Evolutionary conservation across 371 early-diverging fungal species (phyloP).

Genomic region (Dichotomocladium elegans): DNA sequence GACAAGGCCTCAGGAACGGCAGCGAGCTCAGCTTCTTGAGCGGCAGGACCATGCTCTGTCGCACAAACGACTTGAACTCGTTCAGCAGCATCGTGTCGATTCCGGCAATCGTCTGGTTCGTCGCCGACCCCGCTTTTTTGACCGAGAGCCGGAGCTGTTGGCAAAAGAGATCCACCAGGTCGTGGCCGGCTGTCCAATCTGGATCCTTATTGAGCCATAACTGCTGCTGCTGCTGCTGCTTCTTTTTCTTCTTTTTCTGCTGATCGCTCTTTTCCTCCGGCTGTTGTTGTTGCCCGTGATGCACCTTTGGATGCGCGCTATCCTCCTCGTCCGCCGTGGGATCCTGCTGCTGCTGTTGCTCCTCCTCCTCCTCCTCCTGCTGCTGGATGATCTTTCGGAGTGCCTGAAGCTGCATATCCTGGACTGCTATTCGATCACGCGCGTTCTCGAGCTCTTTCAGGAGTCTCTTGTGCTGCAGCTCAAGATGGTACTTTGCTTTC

Average conservation of each 20-base stretch:
- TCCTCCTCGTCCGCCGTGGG: too few relatives aligned
- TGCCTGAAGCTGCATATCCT: too few relatives aligned
- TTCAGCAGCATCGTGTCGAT: slow-evolving; percentile 63
- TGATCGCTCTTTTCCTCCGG: slow-evolving; percentile 26
- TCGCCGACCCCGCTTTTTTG: too few relatives aligned
- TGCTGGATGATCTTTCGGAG: too few relatives aligned
- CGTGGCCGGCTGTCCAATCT: slow-evolving; percentile 11
- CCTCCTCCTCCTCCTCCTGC: too few relatives aligned
- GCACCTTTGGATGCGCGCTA: too few relatives aligned
- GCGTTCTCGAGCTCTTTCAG: too few relatives aligned
- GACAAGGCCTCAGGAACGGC: slow-evolving; percentile 78
- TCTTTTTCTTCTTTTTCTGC: too few relatives aligned
- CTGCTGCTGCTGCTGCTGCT: neutral
- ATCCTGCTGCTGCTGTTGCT: too few relatives aligned
- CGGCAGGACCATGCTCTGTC: slow-evolving; percentile 51
- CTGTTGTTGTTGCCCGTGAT: too few relatives aligned
- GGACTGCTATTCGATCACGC: too few relatives aligned
- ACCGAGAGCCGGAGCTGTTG: neutral
- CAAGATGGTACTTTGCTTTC: slow-evolving; percentile 53
- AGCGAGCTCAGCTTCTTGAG: slow-evolving; percentile 66
- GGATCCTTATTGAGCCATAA: slow-evolving; percentile 1
- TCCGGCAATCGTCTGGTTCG: slow-evolving; percentile 10
- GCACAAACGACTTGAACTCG: slow-evolving; percentile 80
- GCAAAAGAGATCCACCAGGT: slow-evolving; percentile 12
- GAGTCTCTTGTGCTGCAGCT: too few relatives aligned